Percentiles rank a stretch among this genome's conserved stretches.
Conservation (phyloP, 768 basidiomycete genomes). For the Chalciporus sphaerocephalus region DNA sequence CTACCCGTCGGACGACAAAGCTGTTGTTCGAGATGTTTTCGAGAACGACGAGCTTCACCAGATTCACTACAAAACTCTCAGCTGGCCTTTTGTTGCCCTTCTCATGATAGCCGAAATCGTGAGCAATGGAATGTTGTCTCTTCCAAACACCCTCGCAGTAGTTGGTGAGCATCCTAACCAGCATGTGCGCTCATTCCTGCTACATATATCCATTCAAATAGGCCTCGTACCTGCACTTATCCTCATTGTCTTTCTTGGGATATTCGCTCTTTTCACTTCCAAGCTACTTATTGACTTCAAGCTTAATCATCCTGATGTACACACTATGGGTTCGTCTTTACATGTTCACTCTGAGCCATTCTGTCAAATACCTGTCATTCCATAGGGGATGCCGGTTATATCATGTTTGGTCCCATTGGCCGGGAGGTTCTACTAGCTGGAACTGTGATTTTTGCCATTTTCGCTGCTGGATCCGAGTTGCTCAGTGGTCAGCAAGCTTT, state of each 20-base stretch:
- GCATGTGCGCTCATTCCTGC: background rate
- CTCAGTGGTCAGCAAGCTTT: slow-evolving; percentile 52
- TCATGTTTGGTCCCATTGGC: slow-evolving; percentile 45
- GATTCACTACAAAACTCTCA: slow-evolving; percentile 50
- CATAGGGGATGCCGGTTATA: slow-evolving; percentile 49
- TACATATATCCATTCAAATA: slow-evolving; percentile 14
- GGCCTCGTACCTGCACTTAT: slow-evolving; percentile 51
- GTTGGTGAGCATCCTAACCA: slow-evolving; percentile 36
- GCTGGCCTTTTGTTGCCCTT: slow-evolving; percentile 49
- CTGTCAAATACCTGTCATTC: background rate
- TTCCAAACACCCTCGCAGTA: slow-evolving; percentile 48
- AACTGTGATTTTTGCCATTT: slow-evolving; percentile 49
- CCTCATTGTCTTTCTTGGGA: slow-evolving; percentile 48
- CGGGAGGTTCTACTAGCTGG: slow-evolving; percentile 44
- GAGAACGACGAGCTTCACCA: slow-evolving; percentile 41
- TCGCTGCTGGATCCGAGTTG: slow-evolving; percentile 41
- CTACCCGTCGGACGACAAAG: background rate
- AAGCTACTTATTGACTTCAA: slow-evolving; percentile 56
- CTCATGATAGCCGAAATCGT: slow-evolving; percentile 58
- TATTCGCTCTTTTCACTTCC: slow-evolving; percentile 48
- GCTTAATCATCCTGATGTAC: slow-evolving; percentile 50
- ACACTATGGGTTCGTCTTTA: slow-evolving; percentile 43
- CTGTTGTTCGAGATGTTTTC: slow-evolving; percentile 32
- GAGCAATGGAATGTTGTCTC: slow-evolving; percentile 52
- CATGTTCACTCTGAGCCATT: background rate